These are phyloP conservation scores for Lodderomyces orthopsilosis DNA, from an alignment of 1,139 yeast genomes.

Conservation along the genomic window DNA sequence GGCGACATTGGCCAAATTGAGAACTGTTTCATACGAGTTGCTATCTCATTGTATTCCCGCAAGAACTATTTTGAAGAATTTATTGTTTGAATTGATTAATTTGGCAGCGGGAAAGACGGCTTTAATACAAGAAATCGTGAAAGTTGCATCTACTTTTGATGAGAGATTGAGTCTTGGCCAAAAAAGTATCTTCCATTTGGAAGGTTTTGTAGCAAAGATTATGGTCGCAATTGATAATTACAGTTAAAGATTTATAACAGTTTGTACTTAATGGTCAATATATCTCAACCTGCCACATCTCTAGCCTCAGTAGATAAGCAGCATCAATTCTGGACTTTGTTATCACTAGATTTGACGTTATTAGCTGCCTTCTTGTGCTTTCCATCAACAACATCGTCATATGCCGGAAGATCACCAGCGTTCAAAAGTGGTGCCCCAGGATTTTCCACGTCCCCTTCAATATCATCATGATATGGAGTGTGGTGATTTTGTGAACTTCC, in stretches of 20 bases:
- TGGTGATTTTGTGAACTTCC: conserved; percentile 8
- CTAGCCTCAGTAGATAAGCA: no score
- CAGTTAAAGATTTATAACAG: not conserved
- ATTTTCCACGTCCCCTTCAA: not conserved
- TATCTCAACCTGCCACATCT: not conserved
- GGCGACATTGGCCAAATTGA: conserved; percentile 65
- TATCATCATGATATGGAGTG: conserved; percentile 5
- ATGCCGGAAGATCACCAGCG: conserved; percentile 23
- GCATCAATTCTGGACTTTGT: conserved; percentile 6
- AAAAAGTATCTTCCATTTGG: conserved; percentile 90
- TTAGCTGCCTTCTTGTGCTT: not conserved
- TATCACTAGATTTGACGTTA: conserved; percentile 4
- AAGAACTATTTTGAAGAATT: conserved; percentile 64
- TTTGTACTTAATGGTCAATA: not conserved
- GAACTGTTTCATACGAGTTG: conserved; percentile 78
- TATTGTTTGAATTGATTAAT: conserved; percentile 56
- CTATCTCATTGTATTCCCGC: conserved; percentile 94
- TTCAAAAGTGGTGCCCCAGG: conserved; percentile 4
- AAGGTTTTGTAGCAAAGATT: conserved; percentile 85
- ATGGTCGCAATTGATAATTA: conserved; percentile 56
- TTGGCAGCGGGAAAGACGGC: conserved; percentile 7
- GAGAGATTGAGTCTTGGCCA: conserved; percentile 84
- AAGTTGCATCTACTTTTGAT: conserved; percentile 72
- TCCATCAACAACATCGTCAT: conserved; percentile 23
- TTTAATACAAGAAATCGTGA: conserved; percentile 54